Evolutionary conservation across 208 protist species (phyloP).

Genomic region (Wallacemonas collosoma): DNA sequence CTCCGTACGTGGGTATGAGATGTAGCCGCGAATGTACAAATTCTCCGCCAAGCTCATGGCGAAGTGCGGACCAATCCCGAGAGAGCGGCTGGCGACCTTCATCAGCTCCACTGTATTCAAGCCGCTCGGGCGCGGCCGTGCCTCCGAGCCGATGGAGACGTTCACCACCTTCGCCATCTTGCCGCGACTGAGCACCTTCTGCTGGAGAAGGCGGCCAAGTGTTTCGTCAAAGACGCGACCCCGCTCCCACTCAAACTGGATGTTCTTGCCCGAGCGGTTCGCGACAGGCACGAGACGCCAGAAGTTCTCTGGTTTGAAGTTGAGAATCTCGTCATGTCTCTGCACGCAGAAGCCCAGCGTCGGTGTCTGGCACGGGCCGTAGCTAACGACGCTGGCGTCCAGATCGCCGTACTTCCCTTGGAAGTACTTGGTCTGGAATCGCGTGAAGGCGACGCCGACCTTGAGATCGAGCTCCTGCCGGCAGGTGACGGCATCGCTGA

Average conservation of each 20-base stretch:
- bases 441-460: slow-evolving; percentile 95
- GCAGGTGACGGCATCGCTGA: slow-evolving; percentile 94
- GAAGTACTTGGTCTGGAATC: slow-evolving; percentile 93
- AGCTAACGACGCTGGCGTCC: slow-evolving; percentile 90
- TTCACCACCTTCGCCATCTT: slow-evolving; percentile 70
- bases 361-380: slow-evolving; percentile 97
- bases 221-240: slow-evolving; percentile 90
- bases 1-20: slow-evolving; percentile 98
- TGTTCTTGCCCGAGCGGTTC: slow-evolving; percentile 54
- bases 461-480: slow-evolving; percentile 96
- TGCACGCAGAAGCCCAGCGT: slow-evolving; percentile 94
- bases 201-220: slow-evolving; percentile 70
- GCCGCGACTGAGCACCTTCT: slow-evolving; percentile 47
- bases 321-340: slow-evolving; percentile 91
- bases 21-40: slow-evolving; percentile 97
- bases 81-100: slow-evolving; percentile 80
- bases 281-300: slow-evolving; percentile 79
- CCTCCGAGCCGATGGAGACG: slow-evolving; percentile 62
- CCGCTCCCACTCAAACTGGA: slow-evolving; percentile 91
- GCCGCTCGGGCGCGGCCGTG: slow-evolving; percentile 69
- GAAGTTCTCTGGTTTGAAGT: slow-evolving; percentile 93
- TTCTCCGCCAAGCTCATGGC: slow-evolving; percentile 96
- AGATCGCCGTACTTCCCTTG: slow-evolving; percentile 90
- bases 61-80: slow-evolving; percentile 91
- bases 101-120: slow-evolving; percentile 97